Evolutionary conservation across 1,284 basidiomycete species (phyloP).

Genomic region (Malassezia furfur): DNA sequence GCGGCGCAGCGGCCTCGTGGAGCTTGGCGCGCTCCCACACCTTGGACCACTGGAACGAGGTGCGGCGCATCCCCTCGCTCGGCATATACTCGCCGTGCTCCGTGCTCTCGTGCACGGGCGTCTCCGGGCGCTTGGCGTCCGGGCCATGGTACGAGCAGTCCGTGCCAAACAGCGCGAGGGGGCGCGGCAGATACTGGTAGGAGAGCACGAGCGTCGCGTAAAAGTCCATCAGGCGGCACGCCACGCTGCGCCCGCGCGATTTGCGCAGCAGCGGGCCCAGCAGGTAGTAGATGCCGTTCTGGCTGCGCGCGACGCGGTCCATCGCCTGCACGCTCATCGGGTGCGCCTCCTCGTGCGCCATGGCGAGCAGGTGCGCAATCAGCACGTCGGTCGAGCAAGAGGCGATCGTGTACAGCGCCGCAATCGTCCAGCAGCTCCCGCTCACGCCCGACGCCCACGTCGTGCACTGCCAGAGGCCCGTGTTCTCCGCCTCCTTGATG

Average conservation of each 20-base stretch:
- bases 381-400: conserved; percentile 26
- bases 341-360: conserved; percentile 35
- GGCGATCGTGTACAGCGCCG: conserved; percentile 34
- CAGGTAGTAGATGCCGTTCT: conserved; percentile 37
- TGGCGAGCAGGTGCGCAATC: conserved; percentile 28
- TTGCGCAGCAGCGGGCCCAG: conserved; percentile 39
- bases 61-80: conserved; percentile 28
- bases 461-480: conserved; percentile 38
- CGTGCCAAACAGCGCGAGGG: conserved; percentile 14
- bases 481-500: conserved; percentile 32
- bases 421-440: conserved; percentile 47
- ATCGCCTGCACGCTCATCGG: conserved; percentile 40
- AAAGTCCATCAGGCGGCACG: conserved; percentile 44
- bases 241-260: conserved; percentile 28
- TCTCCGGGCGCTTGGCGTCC: not conserved
- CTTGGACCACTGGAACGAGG: conserved; percentile 40
- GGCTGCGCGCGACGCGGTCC: conserved; percentile 34
- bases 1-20: conserved; percentile 21
- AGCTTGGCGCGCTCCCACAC: conserved; percentile 30
- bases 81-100: conserved; percentile 16
- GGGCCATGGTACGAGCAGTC: conserved; percentile 18
- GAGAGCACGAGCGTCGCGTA: conserved; percentile 39
- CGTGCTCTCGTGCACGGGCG: not conserved
- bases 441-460: conserved; percentile 44
- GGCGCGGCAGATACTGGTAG: conserved; percentile 33